A percentile compares a stretch with the other conserved stretches of the same genome.
phyloP scores from a whole-genome alignment of 768 basidiomycete species.

The Sistotremastrum niveocremeum region DNA sequence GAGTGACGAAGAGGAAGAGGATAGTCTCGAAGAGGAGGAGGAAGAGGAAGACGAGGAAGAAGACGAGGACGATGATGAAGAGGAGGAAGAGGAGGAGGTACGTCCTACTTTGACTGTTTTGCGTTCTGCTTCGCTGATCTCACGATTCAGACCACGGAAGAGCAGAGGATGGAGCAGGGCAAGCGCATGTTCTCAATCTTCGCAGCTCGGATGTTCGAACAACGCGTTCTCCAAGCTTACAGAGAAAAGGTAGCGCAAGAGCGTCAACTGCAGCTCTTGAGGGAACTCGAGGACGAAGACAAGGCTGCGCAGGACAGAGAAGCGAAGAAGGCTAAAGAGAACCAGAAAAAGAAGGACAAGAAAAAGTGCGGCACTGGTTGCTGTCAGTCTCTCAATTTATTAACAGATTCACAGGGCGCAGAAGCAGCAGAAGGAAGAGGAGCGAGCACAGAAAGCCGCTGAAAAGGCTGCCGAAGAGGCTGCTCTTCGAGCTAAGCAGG shows the following conservation, averaged over 20 bases:
- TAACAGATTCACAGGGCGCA: slow-evolving; percentile 46
- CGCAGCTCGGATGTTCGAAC: slow-evolving; percentile 98
- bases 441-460: slow-evolving; percentile 68
- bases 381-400: slow-evolving; percentile 1
- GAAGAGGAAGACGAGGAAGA: slow-evolving; percentile 56
- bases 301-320: slow-evolving; percentile 76
- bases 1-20: slow-evolving; percentile 47
- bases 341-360: slow-evolving; percentile 99
- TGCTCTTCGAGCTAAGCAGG: slow-evolving; percentile 59
- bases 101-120: slow-evolving; percentile 8
- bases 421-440: slow-evolving; percentile 87
- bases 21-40: slow-evolving; percentile 45
- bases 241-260: slow-evolving; percentile 91
- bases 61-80: slow-evolving; percentile 38
- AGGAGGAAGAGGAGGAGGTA: slow-evolving; percentile 32
- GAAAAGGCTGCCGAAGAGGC: slow-evolving; percentile 83
- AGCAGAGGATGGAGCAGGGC: slow-evolving; percentile 98
- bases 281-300: slow-evolving; percentile 94
- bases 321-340: slow-evolving; percentile 82
- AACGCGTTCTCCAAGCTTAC: slow-evolving; percentile 91
- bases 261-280: slow-evolving; percentile 81
- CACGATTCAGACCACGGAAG: slow-evolving; percentile 69
- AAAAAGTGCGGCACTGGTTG: slow-evolving; percentile 48
- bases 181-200: slow-evolving; percentile 99
- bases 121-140: slow-evolving; percentile 5